A percentile compares a stretch with the other conserved stretches of the same genome.
Evolutionary conservation across 129 eudicot genomes (phyloP).

Genomic region (Solidago caesia): DNA sequence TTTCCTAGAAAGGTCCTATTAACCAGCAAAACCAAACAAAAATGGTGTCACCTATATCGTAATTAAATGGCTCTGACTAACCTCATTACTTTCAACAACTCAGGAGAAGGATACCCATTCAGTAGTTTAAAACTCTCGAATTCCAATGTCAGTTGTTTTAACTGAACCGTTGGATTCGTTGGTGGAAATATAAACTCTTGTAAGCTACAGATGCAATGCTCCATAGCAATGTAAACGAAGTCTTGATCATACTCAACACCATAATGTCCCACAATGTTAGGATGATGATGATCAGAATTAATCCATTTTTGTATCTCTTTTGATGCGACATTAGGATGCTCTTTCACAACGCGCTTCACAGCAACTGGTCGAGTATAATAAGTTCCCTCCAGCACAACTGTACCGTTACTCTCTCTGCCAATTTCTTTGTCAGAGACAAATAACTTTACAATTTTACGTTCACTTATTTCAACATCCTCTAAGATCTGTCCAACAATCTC

Average conservation of each 20-base stretch:
- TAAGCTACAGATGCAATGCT: constrained; percentile 71
- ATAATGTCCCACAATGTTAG: constrained; percentile 71
- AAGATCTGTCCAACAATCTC: too few species aligned
- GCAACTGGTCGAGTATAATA: constrained; percentile 84
- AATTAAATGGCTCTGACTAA: constrained; percentile 27
- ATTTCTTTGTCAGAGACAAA: constrained; percentile 56
- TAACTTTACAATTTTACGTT: constrained; percentile 63
- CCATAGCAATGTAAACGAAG: constrained; percentile 77
- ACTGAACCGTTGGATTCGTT: constrained; percentile 29
- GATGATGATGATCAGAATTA: constrained; percentile 92
- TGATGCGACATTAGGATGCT: constrained; percentile 66
- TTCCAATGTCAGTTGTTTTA: constrained; percentile 14
- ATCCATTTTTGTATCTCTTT: constrained; percentile 87
- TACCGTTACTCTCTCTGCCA: constrained; percentile 90
- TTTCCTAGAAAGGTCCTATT: not conserved
- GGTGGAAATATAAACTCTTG: constrained; percentile 51
- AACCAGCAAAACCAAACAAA: not conserved
- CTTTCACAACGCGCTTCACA: constrained; percentile 78
- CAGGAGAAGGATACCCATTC: constrained; percentile 71
- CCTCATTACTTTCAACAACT: constrained; percentile 81
- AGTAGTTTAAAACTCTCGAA: constrained; percentile 44
- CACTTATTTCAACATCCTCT: constrained; percentile 18
- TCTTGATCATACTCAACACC: constrained; percentile 85
- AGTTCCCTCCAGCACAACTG: constrained; percentile 74
- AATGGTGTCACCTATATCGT: not conserved